These are phyloP conservation scores for Gigaspora rosea DNA, from an alignment of 192 early-diverging fungal species.

Conservation along the genomic window DNA sequence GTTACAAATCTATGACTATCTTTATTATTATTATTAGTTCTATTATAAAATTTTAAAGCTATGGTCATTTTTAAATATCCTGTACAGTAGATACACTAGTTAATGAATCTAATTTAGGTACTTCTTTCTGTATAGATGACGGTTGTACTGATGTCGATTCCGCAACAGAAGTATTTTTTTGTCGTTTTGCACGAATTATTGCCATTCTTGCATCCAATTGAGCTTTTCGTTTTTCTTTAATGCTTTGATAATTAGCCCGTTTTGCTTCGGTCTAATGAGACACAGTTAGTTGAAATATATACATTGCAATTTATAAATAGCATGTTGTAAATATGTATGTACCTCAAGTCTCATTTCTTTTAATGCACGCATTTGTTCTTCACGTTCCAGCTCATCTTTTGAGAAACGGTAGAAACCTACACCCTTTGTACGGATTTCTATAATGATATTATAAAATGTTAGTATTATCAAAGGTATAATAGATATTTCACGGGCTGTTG, in stretches of 20 bases:
- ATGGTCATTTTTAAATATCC: too few species aligned
- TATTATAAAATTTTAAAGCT: too few species aligned
- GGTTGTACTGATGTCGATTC: background rate
- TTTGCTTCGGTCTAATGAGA: conserved; percentile 44
- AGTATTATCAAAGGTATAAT: background rate
- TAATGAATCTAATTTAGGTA: background rate
- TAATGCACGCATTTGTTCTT: conserved; percentile 61
- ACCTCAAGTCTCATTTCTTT: conserved; percentile 56
- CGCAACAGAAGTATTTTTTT: background rate
- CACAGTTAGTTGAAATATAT: background rate
- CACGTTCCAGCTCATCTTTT: conserved; percentile 60
- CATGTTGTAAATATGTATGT: background rate
- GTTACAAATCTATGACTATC: too few species aligned
- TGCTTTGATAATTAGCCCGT: conserved; percentile 25
- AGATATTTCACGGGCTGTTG: too few species aligned
- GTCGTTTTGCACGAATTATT: conserved; percentile 30
- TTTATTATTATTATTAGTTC: too few species aligned
- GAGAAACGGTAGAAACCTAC: conserved; percentile 72
- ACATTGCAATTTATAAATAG: background rate
- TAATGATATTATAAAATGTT: background rate
- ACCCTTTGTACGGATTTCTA: conserved; percentile 66
- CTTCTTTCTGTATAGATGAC: background rate
- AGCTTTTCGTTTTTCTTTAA: conserved; percentile 41
- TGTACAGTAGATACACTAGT: background rate
- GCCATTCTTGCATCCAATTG: conserved; percentile 45